These are phyloP conservation scores for Murraya koenigii DNA, from an alignment of 345 rosid genomes.

Conservation along the genomic window DNA sequence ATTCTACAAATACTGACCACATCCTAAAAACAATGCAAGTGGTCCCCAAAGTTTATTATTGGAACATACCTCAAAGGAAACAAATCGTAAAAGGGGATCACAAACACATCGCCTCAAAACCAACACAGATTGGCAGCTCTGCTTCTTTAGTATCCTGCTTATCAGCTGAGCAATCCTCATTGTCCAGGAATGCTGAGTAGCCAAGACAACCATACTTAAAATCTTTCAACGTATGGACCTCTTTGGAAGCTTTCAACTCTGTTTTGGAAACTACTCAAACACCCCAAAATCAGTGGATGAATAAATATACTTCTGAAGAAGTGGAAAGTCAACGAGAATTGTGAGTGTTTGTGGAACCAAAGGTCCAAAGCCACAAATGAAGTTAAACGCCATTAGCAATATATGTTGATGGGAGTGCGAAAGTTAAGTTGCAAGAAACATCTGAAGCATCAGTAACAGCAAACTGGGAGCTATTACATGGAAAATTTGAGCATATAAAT, in stretches of 20 bases:
- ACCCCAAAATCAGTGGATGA: slow-evolving; percentile 4
- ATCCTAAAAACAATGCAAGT: not conserved
- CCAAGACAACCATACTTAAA: slow-evolving; percentile 47
- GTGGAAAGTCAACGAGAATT: not conserved
- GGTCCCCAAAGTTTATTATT: not conserved
- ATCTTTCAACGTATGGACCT: slow-evolving; percentile 29
- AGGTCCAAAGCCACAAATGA: not conserved
- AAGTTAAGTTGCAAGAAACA: not conserved
- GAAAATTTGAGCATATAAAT: not conserved
- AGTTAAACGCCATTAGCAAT: not conserved
- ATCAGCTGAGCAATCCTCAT: slow-evolving; percentile 20
- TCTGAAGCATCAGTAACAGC: not conserved
- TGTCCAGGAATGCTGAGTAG: slow-evolving; percentile 36
- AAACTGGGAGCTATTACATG: not conserved
- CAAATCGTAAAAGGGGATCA: slow-evolving; percentile 4
- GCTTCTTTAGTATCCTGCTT: slow-evolving; percentile 18
- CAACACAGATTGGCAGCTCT: slow-evolving; percentile 39
- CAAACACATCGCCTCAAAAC: slow-evolving; percentile 35
- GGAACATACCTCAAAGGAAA: not conserved
- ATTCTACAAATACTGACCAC: not conserved
- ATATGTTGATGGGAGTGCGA: not conserved
- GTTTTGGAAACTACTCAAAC: slow-evolving; percentile 33
- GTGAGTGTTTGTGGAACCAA: not conserved
- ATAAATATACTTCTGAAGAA: not conserved
- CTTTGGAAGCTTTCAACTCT: slow-evolving; percentile 36